Percentiles rank a stretch among this genome's conserved stretches.
phyloP scores from a whole-genome alignment of 2,329 filamentous ascomycete species.

The Graphium sp. region DNA sequence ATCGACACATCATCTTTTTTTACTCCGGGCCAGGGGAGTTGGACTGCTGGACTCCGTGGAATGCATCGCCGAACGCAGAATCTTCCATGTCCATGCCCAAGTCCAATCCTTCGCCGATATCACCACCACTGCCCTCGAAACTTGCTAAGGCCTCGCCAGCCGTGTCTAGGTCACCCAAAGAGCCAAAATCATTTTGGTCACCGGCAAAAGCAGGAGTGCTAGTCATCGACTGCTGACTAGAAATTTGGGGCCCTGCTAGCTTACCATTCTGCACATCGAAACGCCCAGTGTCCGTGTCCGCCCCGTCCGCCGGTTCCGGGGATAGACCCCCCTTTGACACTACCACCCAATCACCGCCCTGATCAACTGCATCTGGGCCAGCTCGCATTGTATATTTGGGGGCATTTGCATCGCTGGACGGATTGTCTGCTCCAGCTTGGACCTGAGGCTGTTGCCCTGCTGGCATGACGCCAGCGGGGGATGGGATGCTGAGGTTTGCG shows the following conservation, averaged over 20 bases:
- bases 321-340: conserved; percentile 45
- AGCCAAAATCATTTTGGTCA: conserved; percentile 43
- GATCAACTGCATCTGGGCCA: conserved; percentile 31
- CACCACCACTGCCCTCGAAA: conserved; percentile 36
- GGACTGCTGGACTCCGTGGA: conserved; percentile 40
- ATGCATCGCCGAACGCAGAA: conserved; percentile 70
- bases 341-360: conserved; percentile 57
- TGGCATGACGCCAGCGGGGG: conserved; percentile 30
- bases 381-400: no score
- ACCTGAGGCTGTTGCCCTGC: conserved; percentile 14
- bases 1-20: no score
- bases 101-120: conserved; percentile 37
- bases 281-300: no score
- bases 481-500: conserved; percentile 25
- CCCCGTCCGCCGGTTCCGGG: conserved; percentile 14
- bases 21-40: no score
- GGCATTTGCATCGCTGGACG: no score
- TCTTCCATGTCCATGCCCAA: conserved; percentile 56
- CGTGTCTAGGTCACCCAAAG: conserved; percentile 49
- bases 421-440: no score
- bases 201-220: conserved; percentile 25
- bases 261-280: no score
- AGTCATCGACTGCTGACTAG: conserved; percentile 22
- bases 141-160: conserved; percentile 55
- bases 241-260: conserved; percentile 7